These are phyloP conservation scores for Verticillium albo-atrum DNA, from an alignment of 2,329 filamentous ascomycete genomes.

Conservation along the genomic window DNA sequence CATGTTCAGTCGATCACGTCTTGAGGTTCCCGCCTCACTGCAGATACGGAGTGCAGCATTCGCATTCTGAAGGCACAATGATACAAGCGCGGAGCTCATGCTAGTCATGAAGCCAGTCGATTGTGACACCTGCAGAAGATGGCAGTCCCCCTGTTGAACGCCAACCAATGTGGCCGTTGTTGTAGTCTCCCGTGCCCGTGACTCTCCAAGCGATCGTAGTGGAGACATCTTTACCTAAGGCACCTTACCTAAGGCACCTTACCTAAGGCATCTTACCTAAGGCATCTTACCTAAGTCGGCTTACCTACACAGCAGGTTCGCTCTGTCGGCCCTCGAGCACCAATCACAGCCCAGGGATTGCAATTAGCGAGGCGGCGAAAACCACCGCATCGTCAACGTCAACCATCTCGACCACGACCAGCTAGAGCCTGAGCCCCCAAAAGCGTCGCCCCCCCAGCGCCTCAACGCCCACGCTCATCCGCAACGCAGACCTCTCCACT, in stretches of 20 bases:
- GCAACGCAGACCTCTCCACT: neutral
- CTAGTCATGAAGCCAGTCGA: too few species aligned
- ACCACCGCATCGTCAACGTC: constrained; percentile 3
- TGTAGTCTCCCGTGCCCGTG: too few species aligned
- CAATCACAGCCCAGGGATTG: constrained; percentile 10
- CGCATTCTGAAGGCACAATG: too few species aligned
- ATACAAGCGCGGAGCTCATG: too few species aligned
- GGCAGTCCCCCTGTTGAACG: too few species aligned
- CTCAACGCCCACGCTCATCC: constrained; percentile 3
- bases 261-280: too few species aligned
- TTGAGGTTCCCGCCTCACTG: neutral
- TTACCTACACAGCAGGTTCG: neutral
- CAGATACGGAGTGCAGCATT: too few species aligned
- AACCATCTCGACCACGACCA: constrained; percentile 2
- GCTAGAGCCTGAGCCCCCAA: neutral
- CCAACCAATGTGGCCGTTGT: too few species aligned
- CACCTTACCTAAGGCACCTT: neutral
- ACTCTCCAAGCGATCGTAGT: too few species aligned
- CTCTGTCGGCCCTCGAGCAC: neutral
- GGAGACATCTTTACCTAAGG: neutral
- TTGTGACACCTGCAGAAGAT: too few species aligned
- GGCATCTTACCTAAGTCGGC: neutral
- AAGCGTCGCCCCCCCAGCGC: constrained; percentile 5
- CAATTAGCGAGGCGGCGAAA: constrained; percentile 7
- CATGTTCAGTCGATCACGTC: neutral